phyloP scores from a whole-genome alignment of 176 grass and related monocot genomes.

The Chrysopogon serrulatus region DNA sequence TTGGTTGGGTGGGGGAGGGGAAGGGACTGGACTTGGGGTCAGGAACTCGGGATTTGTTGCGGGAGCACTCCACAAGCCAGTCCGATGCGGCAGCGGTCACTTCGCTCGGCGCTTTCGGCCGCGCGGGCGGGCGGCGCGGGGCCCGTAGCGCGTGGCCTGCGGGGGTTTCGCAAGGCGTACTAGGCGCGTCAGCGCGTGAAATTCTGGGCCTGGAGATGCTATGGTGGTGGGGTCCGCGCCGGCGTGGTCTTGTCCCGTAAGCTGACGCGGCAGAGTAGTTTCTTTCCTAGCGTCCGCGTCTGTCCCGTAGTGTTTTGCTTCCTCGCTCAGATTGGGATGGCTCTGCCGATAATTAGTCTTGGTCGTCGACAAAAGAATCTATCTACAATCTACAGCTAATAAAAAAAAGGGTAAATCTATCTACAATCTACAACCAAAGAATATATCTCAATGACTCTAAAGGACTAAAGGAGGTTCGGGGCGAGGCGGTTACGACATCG shows the following conservation, averaged over 20 bases:
- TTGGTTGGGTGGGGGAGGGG: too few species aligned
- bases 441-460: too few species aligned
- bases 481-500: too few species aligned
- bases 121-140: not conserved
- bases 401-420: too few species aligned
- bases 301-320: not conserved
- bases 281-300: not conserved
- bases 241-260: not conserved
- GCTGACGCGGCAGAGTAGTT: not conserved
- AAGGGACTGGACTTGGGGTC: not conserved
- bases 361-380: too few species aligned
- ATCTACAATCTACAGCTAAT: too few species aligned
- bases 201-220: not conserved
- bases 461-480: too few species aligned
- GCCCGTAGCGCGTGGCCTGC: not conserved
- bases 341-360: not conserved
- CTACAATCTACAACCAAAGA: too few species aligned
- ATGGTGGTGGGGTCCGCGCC: not conserved
- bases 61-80: not conserved
- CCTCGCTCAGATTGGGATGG: not conserved
- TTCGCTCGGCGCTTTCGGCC: not conserved
- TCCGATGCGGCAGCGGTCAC: not conserved
- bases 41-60: not conserved
- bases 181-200: not conserved
- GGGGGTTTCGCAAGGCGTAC: not conserved